A percentile compares a stretch with the other conserved stretches of the same genome.
These are phyloP conservation scores for Prunus salicina DNA, from an alignment of 306 rosid genomes.

Conservation along the genomic window DNA sequence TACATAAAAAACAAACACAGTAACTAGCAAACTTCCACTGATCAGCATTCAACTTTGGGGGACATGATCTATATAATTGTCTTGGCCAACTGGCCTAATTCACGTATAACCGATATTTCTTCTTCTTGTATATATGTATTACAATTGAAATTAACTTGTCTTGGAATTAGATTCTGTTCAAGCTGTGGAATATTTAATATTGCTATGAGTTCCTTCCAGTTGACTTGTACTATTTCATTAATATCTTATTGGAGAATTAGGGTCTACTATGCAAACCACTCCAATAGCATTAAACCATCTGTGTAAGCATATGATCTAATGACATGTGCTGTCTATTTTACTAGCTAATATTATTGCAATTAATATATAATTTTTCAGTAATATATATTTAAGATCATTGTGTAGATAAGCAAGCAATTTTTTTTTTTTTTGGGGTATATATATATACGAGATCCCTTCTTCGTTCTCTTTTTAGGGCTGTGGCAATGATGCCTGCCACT, in stretches of 20 bases:
- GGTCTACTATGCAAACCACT: background rate
- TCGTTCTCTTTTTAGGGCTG: slow-evolving; percentile 37
- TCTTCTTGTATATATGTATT: background rate
- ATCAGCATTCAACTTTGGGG: background rate
- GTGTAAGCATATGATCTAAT: background rate
- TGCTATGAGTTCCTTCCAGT: background rate
- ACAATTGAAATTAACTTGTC: background rate
- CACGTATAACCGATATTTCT: background rate
- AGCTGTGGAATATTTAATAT: background rate
- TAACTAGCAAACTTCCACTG: background rate
- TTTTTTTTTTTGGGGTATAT: too few species aligned
- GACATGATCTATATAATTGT: background rate
- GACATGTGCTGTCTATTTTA: too few species aligned
- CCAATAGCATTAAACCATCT: background rate
- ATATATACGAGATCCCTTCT: background rate
- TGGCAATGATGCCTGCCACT: slow-evolving; percentile 56
- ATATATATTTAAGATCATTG: too few species aligned
- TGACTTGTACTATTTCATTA: background rate
- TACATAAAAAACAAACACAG: background rate
- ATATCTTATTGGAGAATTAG: background rate
- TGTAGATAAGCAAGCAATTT: too few species aligned
- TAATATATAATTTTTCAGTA: too few species aligned
- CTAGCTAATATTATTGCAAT: too few species aligned
- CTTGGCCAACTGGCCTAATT: background rate
- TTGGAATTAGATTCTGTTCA: background rate